Evolutionary conservation across 148 eudicot genomes (phyloP), one percentile per base, ranked within the genome.

Genomic region (Cornus florida): DNA sequence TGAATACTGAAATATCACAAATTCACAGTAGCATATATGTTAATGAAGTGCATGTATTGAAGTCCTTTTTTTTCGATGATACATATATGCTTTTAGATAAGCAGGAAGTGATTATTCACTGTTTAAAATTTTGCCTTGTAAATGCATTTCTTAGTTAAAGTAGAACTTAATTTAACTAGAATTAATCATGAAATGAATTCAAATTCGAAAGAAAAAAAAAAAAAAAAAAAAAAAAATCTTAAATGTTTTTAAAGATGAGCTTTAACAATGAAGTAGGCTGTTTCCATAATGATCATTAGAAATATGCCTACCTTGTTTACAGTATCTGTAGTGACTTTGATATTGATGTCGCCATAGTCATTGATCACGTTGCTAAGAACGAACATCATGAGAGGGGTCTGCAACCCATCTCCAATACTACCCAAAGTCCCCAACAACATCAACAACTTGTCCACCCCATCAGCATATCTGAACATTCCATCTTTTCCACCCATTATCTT

Each of bases 321-420:
- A 17, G 78, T 10, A 57, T 32, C 19, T 16, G n/a, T 10, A 11
- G 82, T 57, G 67, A 88, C 74, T 7, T 12, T 7, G 56, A 4
- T 62, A 68, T 69, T 69, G n/a, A 66, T 83, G 16, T 82, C 59
- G 28, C 81, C 90, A 69, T 83, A 88, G 1, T 80, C 69, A 67
- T 88, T 88, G 68, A 88, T 88, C 8, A 86, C 90, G n/a, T 46
- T 74, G 70, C 90, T 88, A 53, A 88, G 90, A 69, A 88, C 85
- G 66, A 79, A 88, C 90, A 88, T 88, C 78, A 74, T 84, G 14
- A 88, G 83, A 71, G 90, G 90, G 50, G 80, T 72, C 77, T 88
- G 90, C 75, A 88, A 56, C 70, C 90, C 90, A 82, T 88, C 90
- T 79, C 88, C 90, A 14, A 88, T 86, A 82, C 90, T 86, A 38